Percentiles rank a stretch among this genome's conserved stretches.
Conservation (phyloP, 2,329 filamentous ascomycete genomes). For the Cercospora nicotianae region DNA sequence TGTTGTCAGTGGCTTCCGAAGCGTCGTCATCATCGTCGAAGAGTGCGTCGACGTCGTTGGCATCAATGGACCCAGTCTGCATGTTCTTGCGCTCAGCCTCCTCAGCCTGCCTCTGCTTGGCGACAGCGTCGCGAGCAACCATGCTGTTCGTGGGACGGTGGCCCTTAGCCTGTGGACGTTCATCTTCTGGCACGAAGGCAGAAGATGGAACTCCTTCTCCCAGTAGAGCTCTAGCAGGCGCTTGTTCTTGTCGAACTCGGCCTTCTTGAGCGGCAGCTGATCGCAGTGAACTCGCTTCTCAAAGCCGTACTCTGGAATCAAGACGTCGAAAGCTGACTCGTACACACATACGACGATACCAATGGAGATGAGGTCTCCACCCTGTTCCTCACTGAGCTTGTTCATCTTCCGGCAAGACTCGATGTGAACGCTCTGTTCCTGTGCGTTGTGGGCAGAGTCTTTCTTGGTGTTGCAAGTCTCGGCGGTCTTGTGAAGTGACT, state of each 20-base stretch:
- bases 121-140: conserved; percentile 77
- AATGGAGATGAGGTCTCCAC: conserved; percentile 90
- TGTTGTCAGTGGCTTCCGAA: conserved; percentile 85
- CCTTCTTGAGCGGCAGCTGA: conserved; percentile 95
- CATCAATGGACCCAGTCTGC: conserved; percentile 90
- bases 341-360: conserved; percentile 97
- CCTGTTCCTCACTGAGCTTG: conserved; percentile 79
- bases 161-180: conserved; percentile 78
- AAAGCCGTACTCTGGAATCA: conserved; percentile 97
- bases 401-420: conserved; percentile 97
- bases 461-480: conserved; percentile 99
- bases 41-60: conserved; percentile 89
- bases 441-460: conserved; percentile 93
- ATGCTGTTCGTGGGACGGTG: conserved; percentile 53
- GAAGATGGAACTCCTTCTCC: conserved; percentile 98
- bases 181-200: conserved; percentile 93
- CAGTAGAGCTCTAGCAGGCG: conserved; percentile 94
- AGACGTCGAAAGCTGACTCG: conserved; percentile 95
- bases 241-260: conserved; percentile 97
- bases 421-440: conserved; percentile 98
- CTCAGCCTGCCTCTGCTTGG: conserved; percentile 80
- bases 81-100: conserved; percentile 91
- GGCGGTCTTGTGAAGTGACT: conserved; percentile 84
- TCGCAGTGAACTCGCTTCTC: conserved; percentile 99
- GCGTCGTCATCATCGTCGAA: conserved; percentile 80